Conservation (phyloP, 2,329 filamentous ascomycete genomes). For the Nigrospora osmanthi region DNA sequence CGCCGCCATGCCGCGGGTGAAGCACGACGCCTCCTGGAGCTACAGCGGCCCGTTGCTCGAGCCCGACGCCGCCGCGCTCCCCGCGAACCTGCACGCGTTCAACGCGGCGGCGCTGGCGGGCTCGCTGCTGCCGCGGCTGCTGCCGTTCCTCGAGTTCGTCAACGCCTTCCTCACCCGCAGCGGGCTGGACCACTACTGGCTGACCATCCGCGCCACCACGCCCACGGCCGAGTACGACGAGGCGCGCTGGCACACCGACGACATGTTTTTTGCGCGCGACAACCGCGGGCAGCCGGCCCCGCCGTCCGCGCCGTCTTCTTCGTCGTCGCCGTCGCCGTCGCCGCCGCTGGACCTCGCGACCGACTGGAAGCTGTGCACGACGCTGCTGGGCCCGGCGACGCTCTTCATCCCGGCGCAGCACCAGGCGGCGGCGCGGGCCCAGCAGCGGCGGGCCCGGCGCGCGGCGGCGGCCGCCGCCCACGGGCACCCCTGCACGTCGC, state of each 20-base stretch:
- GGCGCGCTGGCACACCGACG: constrained; percentile 41
- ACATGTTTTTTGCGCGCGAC: constrained; percentile 30
- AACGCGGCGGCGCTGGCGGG: constrained; percentile 21
- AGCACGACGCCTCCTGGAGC: constrained; percentile 30
- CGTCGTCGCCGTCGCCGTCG: not conserved
- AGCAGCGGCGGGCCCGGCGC: constrained; percentile 20
- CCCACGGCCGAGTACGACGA: constrained; percentile 33
- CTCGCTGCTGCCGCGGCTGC: constrained; percentile 23
- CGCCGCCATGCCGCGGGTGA: constrained; percentile 8
- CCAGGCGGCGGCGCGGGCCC: constrained; percentile 21
- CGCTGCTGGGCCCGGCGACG: constrained; percentile 36
- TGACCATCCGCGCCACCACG: constrained; percentile 37
- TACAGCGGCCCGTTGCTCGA: constrained; percentile 32
- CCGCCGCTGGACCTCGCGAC: constrained; percentile 17
- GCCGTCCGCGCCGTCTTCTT: not conserved
- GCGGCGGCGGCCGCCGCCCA: constrained; percentile 13
- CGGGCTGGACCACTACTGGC: constrained; percentile 33
- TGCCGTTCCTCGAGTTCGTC: constrained; percentile 31
- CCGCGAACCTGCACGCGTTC: constrained; percentile 30
- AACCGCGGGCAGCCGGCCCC: constrained; percentile 5
- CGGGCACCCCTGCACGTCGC: constrained; percentile 28
- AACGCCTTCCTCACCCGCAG: constrained; percentile 26
- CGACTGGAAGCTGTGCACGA: constrained; percentile 41
- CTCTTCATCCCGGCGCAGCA: constrained; percentile 29
- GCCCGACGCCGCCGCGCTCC: constrained; percentile 15